Base-by-base conservation (phyloP, 768 basidiomycete species). In the Collybia sordida region DNA sequence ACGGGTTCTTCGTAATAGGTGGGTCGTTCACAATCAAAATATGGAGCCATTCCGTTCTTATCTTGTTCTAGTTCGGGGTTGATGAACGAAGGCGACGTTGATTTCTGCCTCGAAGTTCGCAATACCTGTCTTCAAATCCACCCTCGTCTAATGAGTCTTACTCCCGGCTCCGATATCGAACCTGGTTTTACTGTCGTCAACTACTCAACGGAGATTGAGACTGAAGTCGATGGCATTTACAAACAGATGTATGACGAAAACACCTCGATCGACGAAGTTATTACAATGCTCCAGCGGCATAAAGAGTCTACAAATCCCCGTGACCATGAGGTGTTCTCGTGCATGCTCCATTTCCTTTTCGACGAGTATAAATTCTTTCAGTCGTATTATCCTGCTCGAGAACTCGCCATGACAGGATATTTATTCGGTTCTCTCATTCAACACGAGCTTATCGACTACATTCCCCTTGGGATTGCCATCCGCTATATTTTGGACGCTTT, bases 341-440 rank as follows among this genome's bases (percentile, higher is more conserved):
- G 94, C 82, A 97, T 97, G 86, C 86, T 99, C 44, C 95, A 98
- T 73, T 96, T 97, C 77, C 82, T 99, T 38, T 98, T 99, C 71
- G 97, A 98, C 82, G 97, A 99, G 72, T 97, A 97, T 83, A 95
- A 94, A 63, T 99, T 98, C 78, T 97, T 98, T 83, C 93, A 96
- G 64, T 88, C 90, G 35, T 97, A 88, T 70, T 93, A 93, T 61
- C 97, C 97, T 21, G 78, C 90, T 34, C 89, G 94, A 56, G 94
- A 98, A 71, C 79, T 98, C 40, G 85, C 86, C 45, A 93, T 98
- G 85, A 98, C 97, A 6, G 97, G 91, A 41, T 88, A 93, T 62
- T 81, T 99, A 23, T 98, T 98, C 55, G 97, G 97, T 27, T 94
- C 93, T 24, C 81, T 99, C 60, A 97, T 99, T 57, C 91, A 97